These are phyloP conservation scores for Aschersonia sp. DNA, from an alignment of 2,329 filamentous ascomycete genomes.

Conservation along the genomic window DNA sequence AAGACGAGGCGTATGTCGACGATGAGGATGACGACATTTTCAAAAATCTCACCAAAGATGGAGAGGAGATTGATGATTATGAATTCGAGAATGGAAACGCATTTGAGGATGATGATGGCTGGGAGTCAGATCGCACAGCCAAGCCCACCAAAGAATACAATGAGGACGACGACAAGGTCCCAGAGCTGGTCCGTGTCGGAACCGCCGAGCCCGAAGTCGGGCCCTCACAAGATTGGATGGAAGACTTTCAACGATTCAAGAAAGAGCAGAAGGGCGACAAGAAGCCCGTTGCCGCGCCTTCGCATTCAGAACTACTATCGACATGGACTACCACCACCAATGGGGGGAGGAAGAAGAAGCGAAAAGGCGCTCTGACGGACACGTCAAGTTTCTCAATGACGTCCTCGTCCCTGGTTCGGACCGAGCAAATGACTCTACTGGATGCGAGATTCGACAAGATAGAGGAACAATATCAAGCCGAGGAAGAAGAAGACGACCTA, in stretches of 20 bases:
- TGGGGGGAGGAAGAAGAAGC: constrained; percentile 78
- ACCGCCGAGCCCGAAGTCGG: constrained; percentile 40
- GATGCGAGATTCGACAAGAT: constrained; percentile 88
- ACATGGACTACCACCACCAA: constrained; percentile 63
- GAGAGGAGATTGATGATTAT: constrained; percentile 58
- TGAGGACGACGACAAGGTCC: constrained; percentile 30
- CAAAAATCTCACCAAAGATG: constrained; percentile 52
- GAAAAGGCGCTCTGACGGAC: constrained; percentile 83
- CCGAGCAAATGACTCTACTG: constrained; percentile 70
- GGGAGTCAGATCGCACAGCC: constrained; percentile 88
- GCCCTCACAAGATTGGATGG: constrained; percentile 70
- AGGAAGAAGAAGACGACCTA: constrained; percentile 33
- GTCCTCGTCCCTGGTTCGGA: constrained; percentile 73
- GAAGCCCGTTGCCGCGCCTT: constrained; percentile 21
- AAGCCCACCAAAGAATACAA: constrained; percentile 52
- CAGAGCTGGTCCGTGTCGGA: constrained; percentile 31
- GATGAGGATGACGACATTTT: constrained; percentile 84
- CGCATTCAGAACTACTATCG: constrained; percentile 51
- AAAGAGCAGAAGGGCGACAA: constrained; percentile 48
- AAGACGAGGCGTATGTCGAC: constrained; percentile 89
- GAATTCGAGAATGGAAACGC: constrained; percentile 59
- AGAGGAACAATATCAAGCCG: constrained; percentile 57
- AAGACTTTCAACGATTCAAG: constrained; percentile 90
- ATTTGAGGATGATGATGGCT: constrained; percentile 59
- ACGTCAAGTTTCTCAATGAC: constrained; percentile 86